Evolutionary conservation across 495 filamentous ascomycete species (phyloP), one percentile per base, ranked within the genome.

Genomic region (Cercophora samala): DNA sequence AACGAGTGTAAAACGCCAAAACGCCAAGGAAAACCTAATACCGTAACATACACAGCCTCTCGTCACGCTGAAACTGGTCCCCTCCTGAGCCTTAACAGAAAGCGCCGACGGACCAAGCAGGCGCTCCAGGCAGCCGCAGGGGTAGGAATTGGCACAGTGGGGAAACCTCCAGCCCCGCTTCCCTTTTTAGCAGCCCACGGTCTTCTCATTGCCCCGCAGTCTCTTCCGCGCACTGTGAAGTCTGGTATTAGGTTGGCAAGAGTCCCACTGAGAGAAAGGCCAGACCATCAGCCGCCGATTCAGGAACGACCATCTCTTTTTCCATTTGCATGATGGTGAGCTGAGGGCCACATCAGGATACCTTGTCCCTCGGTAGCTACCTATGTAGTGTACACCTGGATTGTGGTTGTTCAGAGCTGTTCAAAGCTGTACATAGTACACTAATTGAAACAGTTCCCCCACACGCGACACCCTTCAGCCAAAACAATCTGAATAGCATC

Each of bases 111-210:
- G 58, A 62, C 1, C 58, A 60, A 22, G n/a, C 21, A 60, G n/a
- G 17, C 26, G 23, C 23, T 60, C 22, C 23, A 23, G 58, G 24
- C 24, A 60, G 58, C 26, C 26, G 23, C 60, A 25, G 60, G n/a
- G 9, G 4, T 11, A 37, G 26, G 32, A 62, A 62, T 42, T 62
- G 25, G 32, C 60, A 51, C 60, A 11, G 60, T 62, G 60, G 60
- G 22, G 60, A 42, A 19, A 46, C 11, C 24, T 15, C 18, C 15
- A 37, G 15, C 60, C 29, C 60, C 32, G n/a, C 32, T 62, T 62
- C 60, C 60, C 4, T 17, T 37, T 62, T 37, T 62, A 62, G 60
- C 60, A 62, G 24, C 21, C 11, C 32, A 29, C 32, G 60, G 60
- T 62, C 60, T 62, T 17, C 26, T 29, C 15, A 29, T 15, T 62